Conservation (phyloP, 2,329 filamentous ascomycete species). For the Ophiocordyceps unilateralis region DNA sequence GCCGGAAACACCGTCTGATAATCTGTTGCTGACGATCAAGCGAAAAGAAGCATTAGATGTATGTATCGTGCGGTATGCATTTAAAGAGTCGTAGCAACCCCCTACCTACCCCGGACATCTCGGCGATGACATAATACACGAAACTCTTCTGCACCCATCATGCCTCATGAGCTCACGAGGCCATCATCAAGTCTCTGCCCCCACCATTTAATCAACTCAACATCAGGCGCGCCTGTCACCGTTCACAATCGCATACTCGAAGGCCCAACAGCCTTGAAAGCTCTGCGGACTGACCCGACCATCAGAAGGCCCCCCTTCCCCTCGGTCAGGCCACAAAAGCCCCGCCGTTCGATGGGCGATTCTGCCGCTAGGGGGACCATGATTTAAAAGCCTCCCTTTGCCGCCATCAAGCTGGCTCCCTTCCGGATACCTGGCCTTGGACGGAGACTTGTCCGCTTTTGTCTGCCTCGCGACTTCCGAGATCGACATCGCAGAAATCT, state of each 20-base stretch:
- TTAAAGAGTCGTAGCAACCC: background rate
- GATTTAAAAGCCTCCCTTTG: background rate
- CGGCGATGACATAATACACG: background rate
- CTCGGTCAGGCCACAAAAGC: too few species aligned
- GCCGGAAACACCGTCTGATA: too few species aligned
- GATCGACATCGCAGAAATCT: constrained; percentile 48
- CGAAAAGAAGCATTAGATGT: too few species aligned
- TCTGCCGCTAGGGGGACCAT: background rate
- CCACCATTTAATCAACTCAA: background rate
- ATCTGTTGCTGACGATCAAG: too few species aligned
- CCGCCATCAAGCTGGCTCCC: constrained; percentile 26
- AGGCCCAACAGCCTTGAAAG: too few species aligned
- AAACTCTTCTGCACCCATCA: too few species aligned
- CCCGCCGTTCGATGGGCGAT: background rate
- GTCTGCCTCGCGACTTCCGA: constrained; percentile 48
- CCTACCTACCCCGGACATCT: background rate
- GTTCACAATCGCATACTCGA: background rate
- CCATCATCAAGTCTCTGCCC: background rate
- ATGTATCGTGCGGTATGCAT: background rate
- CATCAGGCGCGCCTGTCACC: background rate
- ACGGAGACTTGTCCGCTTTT: constrained; percentile 40
- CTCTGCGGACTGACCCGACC: too few species aligned
- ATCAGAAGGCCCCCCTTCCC: background rate
- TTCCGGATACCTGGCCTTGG: constrained; percentile 18
- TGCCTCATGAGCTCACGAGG: background rate